These are phyloP conservation scores for Asterella californica DNA, from an alignment of 225 moss, liverwort and hornwort genomes.

Conservation along the genomic window DNA sequence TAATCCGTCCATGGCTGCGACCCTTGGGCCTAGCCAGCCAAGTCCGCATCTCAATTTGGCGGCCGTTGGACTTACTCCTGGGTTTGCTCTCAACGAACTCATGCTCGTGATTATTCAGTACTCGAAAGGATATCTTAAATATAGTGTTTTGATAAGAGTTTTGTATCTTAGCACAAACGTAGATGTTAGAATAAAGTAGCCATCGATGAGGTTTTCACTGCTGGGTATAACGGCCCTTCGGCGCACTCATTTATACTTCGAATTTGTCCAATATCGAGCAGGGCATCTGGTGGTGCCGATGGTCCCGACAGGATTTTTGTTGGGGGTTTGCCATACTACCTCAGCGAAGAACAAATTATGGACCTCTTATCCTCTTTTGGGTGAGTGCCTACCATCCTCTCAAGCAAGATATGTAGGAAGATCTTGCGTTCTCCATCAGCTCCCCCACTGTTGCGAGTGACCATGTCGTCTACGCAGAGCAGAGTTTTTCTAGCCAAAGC, in stretches of 20 bases:
- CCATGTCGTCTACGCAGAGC: neutral
- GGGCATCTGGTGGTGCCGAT: conserved; percentile 96
- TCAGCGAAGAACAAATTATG: conserved; percentile 96
- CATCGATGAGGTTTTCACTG: neutral
- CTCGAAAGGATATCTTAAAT: neutral
- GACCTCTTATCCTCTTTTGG: conserved; percentile 94
- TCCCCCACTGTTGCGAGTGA: neutral
- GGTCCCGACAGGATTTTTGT: conserved; percentile 99
- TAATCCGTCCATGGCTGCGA: conserved; percentile 97
- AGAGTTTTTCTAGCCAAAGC: neutral
- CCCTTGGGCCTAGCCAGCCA: conserved; percentile 96
- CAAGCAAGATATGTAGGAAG: neutral
- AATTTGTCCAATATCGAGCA: conserved; percentile 12
- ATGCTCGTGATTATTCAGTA: neutral
- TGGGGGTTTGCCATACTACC: conserved; percentile 89
- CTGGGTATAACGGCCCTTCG: neutral
- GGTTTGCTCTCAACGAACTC: conserved; percentile 44
- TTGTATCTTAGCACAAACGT: neutral
- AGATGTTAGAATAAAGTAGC: neutral
- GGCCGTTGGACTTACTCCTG: conserved; percentile 83
- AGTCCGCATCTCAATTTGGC: conserved; percentile 80
- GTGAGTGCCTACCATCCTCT: conserved; percentile 34
- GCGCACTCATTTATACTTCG: neutral
- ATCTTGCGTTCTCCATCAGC: neutral
- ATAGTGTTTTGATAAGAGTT: neutral